Conservation (phyloP, 768 basidiomycete species). For the Mycena capillaripes region DNA sequence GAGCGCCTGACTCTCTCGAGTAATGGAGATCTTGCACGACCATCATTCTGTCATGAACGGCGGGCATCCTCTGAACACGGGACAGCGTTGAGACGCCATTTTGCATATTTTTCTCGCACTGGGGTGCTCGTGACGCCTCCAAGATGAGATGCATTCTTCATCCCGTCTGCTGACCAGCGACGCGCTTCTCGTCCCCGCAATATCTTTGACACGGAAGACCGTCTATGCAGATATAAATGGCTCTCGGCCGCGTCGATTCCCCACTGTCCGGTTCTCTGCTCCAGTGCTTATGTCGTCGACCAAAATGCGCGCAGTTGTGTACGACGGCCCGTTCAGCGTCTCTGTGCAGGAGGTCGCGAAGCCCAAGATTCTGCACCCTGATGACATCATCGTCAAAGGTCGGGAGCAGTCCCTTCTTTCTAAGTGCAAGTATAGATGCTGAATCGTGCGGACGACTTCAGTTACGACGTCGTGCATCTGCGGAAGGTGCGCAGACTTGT, state of each 20-base stretch:
- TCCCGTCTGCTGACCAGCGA: not conserved
- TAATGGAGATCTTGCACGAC: not conserved
- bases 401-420: constrained; percentile 4
- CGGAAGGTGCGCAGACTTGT: constrained; percentile 52
- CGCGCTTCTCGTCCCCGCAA: not conserved
- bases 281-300: not conserved
- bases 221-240: not conserved
- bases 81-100: not conserved
- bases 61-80: not conserved
- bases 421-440: not conserved
- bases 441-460: constrained; percentile 32
- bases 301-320: constrained; percentile 66
- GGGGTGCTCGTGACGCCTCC: not conserved
- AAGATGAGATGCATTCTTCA: not conserved
- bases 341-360: constrained; percentile 60
- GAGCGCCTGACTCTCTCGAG: not conserved
- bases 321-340: constrained; percentile 64
- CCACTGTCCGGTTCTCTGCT: too few species aligned
- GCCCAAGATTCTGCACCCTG: constrained; percentile 64
- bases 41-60: not conserved
- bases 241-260: too few species aligned
- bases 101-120: not conserved
- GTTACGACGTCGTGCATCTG: constrained; percentile 68
- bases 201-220: constrained; percentile 1
- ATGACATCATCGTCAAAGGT: constrained; percentile 68